Evolutionary conservation across 768 basidiomycete species (phyloP).

Genomic region (Lyophyllum shimeji): DNA sequence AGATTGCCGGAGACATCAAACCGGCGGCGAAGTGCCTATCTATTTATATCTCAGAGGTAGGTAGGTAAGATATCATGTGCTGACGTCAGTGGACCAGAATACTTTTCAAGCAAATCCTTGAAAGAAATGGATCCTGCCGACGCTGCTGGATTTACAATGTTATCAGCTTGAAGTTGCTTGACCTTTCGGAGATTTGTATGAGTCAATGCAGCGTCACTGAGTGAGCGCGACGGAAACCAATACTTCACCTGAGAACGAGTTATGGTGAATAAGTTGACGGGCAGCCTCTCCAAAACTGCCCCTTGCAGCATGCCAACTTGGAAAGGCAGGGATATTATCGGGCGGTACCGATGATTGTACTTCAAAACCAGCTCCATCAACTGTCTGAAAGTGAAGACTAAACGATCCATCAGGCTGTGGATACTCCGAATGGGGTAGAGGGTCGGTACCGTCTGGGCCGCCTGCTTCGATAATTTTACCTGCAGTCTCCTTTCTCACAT

Average conservation of each 20-base stretch:
- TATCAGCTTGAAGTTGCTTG: conserved; percentile 61
- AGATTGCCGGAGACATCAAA: neutral
- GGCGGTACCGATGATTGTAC: conserved; percentile 50
- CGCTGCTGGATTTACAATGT: conserved; percentile 40
- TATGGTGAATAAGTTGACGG: conserved; percentile 63
- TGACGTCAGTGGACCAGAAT: conserved; percentile 42
- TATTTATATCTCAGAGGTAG: conserved; percentile 36
- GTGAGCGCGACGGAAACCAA: neutral
- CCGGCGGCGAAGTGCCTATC: neutral
- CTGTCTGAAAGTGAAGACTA: conserved; percentile 68
- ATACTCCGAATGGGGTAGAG: neutral
- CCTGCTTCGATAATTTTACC: conserved; percentile 51
- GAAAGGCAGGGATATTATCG: conserved; percentile 66
- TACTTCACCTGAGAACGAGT: conserved; percentile 62
- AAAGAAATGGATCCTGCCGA: conserved; percentile 33
- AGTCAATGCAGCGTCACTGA: neutral
- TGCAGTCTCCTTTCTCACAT: conserved; percentile 41
- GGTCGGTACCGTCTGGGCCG: conserved; percentile 34
- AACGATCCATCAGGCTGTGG: neutral
- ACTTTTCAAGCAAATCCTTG: conserved; percentile 35
- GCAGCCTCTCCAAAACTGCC: conserved; percentile 60
- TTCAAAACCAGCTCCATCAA: conserved; percentile 64
- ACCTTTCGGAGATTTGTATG: conserved; percentile 37
- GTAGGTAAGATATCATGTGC: conserved; percentile 56
- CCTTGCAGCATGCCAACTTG: conserved; percentile 65